phyloP scores from a whole-genome alignment of 176 grass and related monocot genomes.

The Juncus effusus region DNA sequence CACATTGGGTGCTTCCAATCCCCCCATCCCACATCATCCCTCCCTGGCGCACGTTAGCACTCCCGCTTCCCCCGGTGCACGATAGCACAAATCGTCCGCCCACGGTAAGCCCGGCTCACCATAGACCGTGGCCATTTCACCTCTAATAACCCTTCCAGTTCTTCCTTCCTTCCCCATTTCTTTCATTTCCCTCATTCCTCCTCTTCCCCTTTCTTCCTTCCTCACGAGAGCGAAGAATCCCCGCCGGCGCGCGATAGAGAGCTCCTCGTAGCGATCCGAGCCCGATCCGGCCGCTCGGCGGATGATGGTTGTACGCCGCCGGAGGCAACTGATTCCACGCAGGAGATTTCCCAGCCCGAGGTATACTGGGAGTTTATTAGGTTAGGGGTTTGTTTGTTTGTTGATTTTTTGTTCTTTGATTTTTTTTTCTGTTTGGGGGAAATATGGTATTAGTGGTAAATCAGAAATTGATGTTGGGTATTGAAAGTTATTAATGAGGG shows the following conservation, averaged over 20 bases:
- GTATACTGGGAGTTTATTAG: background rate
- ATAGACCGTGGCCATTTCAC: conserved; percentile 12
- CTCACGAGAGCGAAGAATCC: conserved; percentile 3
- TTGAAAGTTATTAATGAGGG: conserved; percentile 4
- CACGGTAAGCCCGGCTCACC: conserved; percentile 7
- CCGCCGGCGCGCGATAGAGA: conserved; percentile 13
- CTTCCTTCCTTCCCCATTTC: background rate
- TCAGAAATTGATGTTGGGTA: conserved; percentile 1
- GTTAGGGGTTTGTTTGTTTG: too few species aligned
- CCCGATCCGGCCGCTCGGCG: conserved; percentile 18
- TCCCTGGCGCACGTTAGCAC: too few species aligned
- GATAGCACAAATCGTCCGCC: background rate
- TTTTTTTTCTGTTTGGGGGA: conserved; percentile 14
- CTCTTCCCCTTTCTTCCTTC: conserved; percentile 10
- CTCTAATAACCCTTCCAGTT: background rate
- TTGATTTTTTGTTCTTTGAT: background rate
- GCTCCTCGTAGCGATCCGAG: conserved; percentile 12
- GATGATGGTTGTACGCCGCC: conserved; percentile 23
- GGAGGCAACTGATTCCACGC: conserved; percentile 20
- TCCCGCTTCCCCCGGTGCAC: background rate
- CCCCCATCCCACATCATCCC: too few species aligned
- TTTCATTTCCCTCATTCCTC: conserved; percentile 26
- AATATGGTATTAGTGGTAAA: background rate
- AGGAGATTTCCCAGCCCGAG: conserved; percentile 20
- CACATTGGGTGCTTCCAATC: too few species aligned